Conservation (phyloP, 1,284 basidiomycete genomes). For the Thecaphora frezii region DNA sequence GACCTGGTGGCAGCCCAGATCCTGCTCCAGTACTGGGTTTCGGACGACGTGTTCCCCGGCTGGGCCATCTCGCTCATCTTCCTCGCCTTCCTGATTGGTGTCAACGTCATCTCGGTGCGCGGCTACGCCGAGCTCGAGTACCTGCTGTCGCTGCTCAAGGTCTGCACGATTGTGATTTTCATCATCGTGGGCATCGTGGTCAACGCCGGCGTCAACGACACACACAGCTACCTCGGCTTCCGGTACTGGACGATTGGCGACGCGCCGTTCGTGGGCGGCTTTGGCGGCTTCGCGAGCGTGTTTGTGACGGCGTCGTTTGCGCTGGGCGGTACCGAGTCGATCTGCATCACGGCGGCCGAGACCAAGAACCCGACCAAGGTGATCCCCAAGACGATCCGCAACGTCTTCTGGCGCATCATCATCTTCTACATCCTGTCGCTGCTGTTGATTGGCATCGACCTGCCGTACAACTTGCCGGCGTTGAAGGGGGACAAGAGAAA, state of each 20-base stretch:
- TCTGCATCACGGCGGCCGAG: slow-evolving; percentile 37
- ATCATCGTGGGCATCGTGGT: slow-evolving; percentile 40
- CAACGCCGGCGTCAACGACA: slow-evolving; percentile 33
- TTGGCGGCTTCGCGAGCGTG: slow-evolving; percentile 52
- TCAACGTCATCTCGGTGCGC: slow-evolving; percentile 64
- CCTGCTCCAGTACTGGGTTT: slow-evolving; percentile 30
- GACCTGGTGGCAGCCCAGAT: slow-evolving; percentile 65
- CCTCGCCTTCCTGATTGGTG: slow-evolving; percentile 57
- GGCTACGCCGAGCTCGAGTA: slow-evolving; percentile 69
- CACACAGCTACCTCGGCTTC: slow-evolving; percentile 37
- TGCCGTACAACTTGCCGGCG: slow-evolving; percentile 57
- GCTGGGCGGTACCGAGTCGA: slow-evolving; percentile 71
- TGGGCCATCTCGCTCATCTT: slow-evolving; percentile 58
- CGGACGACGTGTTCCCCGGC: slow-evolving; percentile 18
- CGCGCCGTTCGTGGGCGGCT: slow-evolving; percentile 59
- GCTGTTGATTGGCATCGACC: slow-evolving; percentile 65
- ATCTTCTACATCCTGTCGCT: slow-evolving; percentile 64
- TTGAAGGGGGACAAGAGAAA: slow-evolving; percentile 27
- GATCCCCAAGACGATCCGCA: slow-evolving; percentile 58
- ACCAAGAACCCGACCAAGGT: slow-evolving; percentile 38
- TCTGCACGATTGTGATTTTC: slow-evolving; percentile 26
- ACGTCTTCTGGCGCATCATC: slow-evolving; percentile 69
- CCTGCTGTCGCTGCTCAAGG: slow-evolving; percentile 27
- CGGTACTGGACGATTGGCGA: slow-evolving; percentile 62
- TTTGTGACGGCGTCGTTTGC: slow-evolving; percentile 74